A percentile compares a stretch with the other conserved stretches of the same genome.
Conservation (phyloP, 345 rosid genomes). For the Eucalyptus leucophloia region DNA sequence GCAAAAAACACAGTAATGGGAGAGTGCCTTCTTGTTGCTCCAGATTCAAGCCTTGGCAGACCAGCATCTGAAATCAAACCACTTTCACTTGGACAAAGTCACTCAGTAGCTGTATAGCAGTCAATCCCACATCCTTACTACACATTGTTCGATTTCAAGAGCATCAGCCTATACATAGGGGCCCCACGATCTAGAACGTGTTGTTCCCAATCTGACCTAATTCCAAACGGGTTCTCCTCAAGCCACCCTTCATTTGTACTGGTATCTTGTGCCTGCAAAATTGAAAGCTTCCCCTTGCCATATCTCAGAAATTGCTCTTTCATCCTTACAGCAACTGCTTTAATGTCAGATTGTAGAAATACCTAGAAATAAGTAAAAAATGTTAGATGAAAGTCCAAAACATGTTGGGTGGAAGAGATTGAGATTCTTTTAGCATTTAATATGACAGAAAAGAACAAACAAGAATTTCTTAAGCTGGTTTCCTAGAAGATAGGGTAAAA, state of each 20-base stretch:
- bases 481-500: neutral
- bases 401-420: neutral
- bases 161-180: conserved; percentile 52
- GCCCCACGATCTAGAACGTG: conserved; percentile 43
- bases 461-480: neutral
- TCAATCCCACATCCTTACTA: neutral
- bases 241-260: conserved; percentile 18
- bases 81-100: neutral
- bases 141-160: conserved; percentile 7
- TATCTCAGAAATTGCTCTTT: conserved; percentile 35
- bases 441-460: neutral
- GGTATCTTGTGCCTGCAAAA: conserved; percentile 1
- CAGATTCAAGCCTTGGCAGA: neutral
- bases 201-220: conserved; percentile 59
- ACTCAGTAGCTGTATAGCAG: neutral
- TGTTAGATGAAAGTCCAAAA: neutral
- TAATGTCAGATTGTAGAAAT: conserved; percentile 56
- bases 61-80: neutral
- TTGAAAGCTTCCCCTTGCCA: conserved; percentile 30
- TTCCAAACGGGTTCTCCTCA: conserved; percentile 51
- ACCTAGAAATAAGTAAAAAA: conserved; percentile 16
- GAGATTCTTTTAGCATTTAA: neutral
- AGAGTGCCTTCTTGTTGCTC: neutral
- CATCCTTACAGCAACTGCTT: conserved; percentile 42
- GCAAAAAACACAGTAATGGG: neutral